Evolutionary conservation across 2,329 filamentous ascomycete genomes (phyloP).

Genomic region (Stachybotrys echinatus): DNA sequence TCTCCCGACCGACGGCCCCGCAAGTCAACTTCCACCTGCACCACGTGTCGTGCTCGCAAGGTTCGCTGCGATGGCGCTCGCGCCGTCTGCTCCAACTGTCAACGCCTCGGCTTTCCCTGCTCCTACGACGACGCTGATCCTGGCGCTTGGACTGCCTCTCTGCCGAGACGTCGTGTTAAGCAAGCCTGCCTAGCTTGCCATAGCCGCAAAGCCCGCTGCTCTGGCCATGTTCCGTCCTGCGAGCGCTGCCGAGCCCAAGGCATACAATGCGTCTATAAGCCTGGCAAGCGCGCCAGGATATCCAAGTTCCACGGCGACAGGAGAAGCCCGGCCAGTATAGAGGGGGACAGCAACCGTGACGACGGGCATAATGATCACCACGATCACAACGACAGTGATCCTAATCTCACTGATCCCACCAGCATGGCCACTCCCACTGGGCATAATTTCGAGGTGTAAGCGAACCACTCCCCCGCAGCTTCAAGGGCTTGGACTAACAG

Average conservation of each 20-base stretch:
- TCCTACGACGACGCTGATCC: slow-evolving; percentile 46
- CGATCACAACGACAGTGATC: slow-evolving; percentile 21
- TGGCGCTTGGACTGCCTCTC: slow-evolving; percentile 34
- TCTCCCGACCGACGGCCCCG: slow-evolving; percentile 30
- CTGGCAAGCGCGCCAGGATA: slow-evolving; percentile 34
- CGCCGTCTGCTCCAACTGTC: slow-evolving; percentile 52
- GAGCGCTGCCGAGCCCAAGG: slow-evolving; percentile 44
- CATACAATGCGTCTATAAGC: slow-evolving; percentile 51
- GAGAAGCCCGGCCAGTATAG: slow-evolving; percentile 26
- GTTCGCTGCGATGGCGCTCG: slow-evolving; percentile 53
- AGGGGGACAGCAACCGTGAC: slow-evolving; percentile 23
- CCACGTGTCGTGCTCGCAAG: slow-evolving; percentile 50
- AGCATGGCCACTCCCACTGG: slow-evolving; percentile 26
- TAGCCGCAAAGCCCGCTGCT: slow-evolving; percentile 53
- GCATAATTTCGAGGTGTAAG: slow-evolving; percentile 28
- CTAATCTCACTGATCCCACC: slow-evolving; percentile 25
- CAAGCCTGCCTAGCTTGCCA: slow-evolving; percentile 55
- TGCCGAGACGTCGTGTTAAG: slow-evolving; percentile 48
- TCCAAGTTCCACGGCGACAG: slow-evolving; percentile 15
- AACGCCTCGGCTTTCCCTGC: slow-evolving; percentile 52
- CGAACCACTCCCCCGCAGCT: not conserved
- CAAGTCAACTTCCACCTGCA: slow-evolving; percentile 43
- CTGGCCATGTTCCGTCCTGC: slow-evolving; percentile 50
- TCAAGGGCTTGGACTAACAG: slow-evolving; percentile 12
- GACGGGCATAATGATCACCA: slow-evolving; percentile 18